Base-by-base conservation (phyloP, 345 rosid genomes). In the Hibiscus trionum region DNA sequence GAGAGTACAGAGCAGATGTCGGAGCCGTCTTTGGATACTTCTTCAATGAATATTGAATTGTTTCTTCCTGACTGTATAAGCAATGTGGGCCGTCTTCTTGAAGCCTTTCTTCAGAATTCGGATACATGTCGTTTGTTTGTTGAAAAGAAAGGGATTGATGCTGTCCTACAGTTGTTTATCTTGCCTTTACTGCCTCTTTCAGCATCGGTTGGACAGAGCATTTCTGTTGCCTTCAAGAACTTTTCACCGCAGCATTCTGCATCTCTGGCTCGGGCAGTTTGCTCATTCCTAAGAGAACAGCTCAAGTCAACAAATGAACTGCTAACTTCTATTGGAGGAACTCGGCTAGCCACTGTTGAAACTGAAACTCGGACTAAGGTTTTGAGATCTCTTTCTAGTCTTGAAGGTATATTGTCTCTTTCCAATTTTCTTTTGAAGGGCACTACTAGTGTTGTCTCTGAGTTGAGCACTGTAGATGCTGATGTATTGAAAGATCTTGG, bases 141-240 rank as follows among this genome's bases (percentile, higher is more conserved):
- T 75, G 97, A 94, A 85, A 94, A 88, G 85, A 91, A 88, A 80
- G 98, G 98, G 61, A 85, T 90, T 72, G 96, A 94, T 85, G 87
- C 88, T 75, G 90, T 90, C 75, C 75, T 94, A 76, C 87, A 82
- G 84, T 79, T 94, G 74, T 82, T 91, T 78, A 77, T 87, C 52
- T 83, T 91, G 86, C 95, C 98, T 55, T 77, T 85, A 66, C 84
- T 90, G 97, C 97, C 96, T 61, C 79, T 88, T 61, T 87, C 97
- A 66, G 82, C 86, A 27, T 78, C 96, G 14, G 85, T 88, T 72
- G 97, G 97, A 75, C 95, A 91, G 83, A 87, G 87, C 79, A 81
- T 90, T 67, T 84, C 91, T 74, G 77, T 83, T 75, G 98, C 98
- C 69, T 94, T 94, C 76, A 94, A 94, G 85, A 94, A 86, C 81